Evolutionary conservation across 345 rosid genomes (phyloP), one percentile per base, ranked within the genome.

Genomic region (Eucalyptus fibrosa): DNA sequence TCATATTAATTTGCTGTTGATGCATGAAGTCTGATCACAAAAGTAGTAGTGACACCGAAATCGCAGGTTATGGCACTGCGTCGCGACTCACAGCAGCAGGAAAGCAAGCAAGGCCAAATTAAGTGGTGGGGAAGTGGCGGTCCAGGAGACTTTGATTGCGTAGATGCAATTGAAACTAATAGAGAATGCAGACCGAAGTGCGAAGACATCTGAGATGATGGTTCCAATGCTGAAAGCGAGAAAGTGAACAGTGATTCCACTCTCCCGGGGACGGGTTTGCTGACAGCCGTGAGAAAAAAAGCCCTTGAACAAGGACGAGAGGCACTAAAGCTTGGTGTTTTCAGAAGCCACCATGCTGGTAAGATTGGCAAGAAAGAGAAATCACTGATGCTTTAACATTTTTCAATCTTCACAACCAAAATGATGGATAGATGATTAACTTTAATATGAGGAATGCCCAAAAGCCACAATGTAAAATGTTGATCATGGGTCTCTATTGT

Each of bases 91-190:
- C 90, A 86, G 89, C 93, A 92, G 89, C 77, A 4, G 91, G 94
- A 94, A 86, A 87, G 80, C 92, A 93, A 90, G 92, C 91, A 23
- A 44, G 18, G 50, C 34, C 90, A 89, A 28, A 88, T 34, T 37
- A 96, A 94, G 91, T 96, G 97, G 96, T 95, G 96, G 98, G 96
- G 93, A 42, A 91, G 92, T 88, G 53, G 92, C 90, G 89, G 87
- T 62, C 89, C 92, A 49, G 90, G 92, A 56, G 92, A 50, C 28
- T 86, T 50, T 53, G 62, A 86, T 50, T 37, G 24, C 86, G 91
- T 77, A 42, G 92, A 83, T 69, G 93, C 59, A 89, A 87, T 77
- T 59, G 94, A 90, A 80, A 86, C 87, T 50, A 90, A 90, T 65
- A 90, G 89, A 65, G 93, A 91, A 49, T 90, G 87, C 50, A 69